Evolutionary conservation across 202 grass and related monocot genomes (phyloP).

Genomic region (Zoysia matrella): DNA sequence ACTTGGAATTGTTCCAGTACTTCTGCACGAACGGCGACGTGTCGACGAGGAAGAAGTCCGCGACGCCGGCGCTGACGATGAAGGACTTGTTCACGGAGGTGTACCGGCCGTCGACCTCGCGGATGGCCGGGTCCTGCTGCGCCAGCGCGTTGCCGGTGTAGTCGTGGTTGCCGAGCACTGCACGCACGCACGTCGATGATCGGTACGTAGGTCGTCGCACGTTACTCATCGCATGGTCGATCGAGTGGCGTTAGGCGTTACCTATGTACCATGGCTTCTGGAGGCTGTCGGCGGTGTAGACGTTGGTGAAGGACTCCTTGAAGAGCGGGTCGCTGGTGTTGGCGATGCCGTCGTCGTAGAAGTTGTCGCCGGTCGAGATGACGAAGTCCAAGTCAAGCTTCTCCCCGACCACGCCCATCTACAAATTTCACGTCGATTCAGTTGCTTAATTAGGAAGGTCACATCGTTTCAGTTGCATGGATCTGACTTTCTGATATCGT

Average conservation of each 20-base stretch:
- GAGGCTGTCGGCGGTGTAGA: conserved; percentile 78
- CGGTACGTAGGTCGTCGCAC: too few species aligned
- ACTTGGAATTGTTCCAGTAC: conserved; percentile 68
- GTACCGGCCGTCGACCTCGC: conserved; percentile 60
- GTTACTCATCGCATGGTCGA: too few species aligned
- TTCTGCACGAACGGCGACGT: conserved; percentile 70
- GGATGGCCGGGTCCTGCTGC: conserved; percentile 59
- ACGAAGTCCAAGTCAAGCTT: conserved; percentile 66
- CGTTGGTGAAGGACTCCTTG: conserved; percentile 67
- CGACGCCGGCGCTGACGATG: conserved; percentile 67
- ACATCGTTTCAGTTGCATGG: not conserved
- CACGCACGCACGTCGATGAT: not conserved
- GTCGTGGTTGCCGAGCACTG: conserved; percentile 86
- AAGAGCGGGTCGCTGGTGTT: conserved; percentile 69
- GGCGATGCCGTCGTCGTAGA: conserved; percentile 74
- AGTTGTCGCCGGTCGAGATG: conserved; percentile 80
- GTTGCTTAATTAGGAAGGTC: not conserved
- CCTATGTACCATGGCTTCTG: conserved; percentile 83
- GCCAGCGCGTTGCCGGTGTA: conserved; percentile 77
- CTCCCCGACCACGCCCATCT: conserved; percentile 77
- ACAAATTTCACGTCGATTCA: not conserved
- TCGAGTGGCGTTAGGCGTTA: conserved; percentile 25
- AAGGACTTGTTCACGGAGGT: conserved; percentile 72
- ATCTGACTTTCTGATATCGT: too few species aligned
- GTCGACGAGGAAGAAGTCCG: conserved; percentile 81